Conservation (phyloP, 192 early-diverging fungal genomes). For the Dissophora globulifera region DNA sequence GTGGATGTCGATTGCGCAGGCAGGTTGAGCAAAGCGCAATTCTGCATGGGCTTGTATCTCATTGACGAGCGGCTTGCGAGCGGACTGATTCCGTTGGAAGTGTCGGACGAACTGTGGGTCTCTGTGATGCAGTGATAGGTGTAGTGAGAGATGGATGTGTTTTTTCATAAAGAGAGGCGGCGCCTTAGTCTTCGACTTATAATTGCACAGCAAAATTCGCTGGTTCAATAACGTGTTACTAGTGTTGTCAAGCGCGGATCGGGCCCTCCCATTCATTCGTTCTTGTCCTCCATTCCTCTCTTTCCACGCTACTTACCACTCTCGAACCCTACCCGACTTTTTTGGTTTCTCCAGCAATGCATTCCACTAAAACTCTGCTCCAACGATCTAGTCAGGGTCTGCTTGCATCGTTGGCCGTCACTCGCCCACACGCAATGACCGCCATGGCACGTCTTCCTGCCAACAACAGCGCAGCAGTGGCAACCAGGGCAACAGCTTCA, state of each 20-base stretch:
- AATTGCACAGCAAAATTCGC: no score
- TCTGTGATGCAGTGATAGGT: slow-evolving; percentile 50
- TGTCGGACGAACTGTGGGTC: slow-evolving; percentile 51
- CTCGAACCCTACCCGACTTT: not conserved
- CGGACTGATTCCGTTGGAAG: slow-evolving; percentile 44
- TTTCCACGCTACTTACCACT: not conserved
- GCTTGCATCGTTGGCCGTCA: not conserved
- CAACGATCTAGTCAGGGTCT: slow-evolving; percentile 1
- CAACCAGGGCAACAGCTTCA: not conserved
- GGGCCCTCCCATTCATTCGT: no score
- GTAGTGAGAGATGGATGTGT: no score
- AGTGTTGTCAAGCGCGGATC: no score
- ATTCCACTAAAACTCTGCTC: not conserved
- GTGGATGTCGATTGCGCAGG: slow-evolving; percentile 56
- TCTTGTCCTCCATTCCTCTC: not conserved
- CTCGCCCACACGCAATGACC: not conserved
- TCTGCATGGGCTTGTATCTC: slow-evolving; percentile 57
- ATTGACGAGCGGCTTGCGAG: slow-evolving; percentile 60
- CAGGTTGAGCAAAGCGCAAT: slow-evolving; percentile 48
- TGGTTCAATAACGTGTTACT: no score
- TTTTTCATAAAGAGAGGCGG: no score
- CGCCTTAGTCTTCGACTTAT: no score
- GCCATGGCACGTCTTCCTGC: not conserved
- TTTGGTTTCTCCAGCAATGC: not conserved
- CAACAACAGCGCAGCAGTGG: no score